Percentiles rank a stretch among this genome's conserved stretches.
These are phyloP conservation scores for Tricholoma saponaceum DNA, from an alignment of 768 basidiomycete species.

Conservation along the genomic window DNA sequence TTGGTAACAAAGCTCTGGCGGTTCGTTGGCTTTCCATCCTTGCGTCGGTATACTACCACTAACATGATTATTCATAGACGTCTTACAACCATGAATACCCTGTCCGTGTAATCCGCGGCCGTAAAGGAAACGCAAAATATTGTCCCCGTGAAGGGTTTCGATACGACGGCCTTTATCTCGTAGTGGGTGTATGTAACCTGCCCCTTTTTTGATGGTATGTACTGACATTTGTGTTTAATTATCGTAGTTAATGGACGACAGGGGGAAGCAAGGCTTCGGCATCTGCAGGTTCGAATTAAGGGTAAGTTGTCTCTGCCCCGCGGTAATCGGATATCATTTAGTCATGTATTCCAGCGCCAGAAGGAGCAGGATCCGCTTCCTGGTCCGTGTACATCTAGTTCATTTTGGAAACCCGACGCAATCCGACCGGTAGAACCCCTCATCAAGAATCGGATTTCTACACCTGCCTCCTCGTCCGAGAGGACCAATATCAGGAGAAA, in stretches of 20 bases:
- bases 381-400: neutral
- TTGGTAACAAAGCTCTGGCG: constrained; percentile 1
- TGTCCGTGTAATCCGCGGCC: constrained; percentile 7
- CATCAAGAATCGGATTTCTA: neutral
- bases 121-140: neutral
- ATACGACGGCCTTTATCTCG: constrained; percentile 7
- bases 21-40: neutral
- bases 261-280: neutral
- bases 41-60: neutral
- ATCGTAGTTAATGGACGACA: neutral
- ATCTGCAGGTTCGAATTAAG: constrained; percentile 2
- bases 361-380: neutral
- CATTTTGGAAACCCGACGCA: neutral
- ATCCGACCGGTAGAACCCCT: neutral
- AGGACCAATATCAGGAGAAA: neutral
- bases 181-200: neutral
- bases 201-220: neutral
- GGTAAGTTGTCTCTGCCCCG: neutral
- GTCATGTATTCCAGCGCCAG: neutral
- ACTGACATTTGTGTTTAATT: neutral
- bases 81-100: neutral
- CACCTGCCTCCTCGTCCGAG: neutral
- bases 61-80: neutral
- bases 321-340: neutral
- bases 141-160: constrained; percentile 5